Base-by-base conservation (phyloP, 352 stramenopile species). In the Phytophthora pluvialis region DNA sequence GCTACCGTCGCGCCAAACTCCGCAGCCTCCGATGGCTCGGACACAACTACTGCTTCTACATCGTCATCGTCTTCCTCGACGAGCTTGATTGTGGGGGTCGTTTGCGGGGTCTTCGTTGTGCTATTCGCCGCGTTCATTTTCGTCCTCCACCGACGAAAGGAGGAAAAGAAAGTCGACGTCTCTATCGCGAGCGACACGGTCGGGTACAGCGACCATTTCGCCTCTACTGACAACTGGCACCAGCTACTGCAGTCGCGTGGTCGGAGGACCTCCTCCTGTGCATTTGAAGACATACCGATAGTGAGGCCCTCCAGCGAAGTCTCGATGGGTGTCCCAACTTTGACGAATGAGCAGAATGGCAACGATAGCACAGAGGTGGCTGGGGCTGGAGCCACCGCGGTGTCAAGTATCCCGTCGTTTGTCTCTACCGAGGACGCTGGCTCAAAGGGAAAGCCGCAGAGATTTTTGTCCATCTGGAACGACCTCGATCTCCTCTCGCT, bases 391-490 rank as follows among this genome's bases (percentile, higher is more conserved):
- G 21, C 29, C 3, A 61, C 55, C 10, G 43, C 55, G 8, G 45
- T 64, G 29, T 64, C 56, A 5, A 64, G 53, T 51, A 42, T 52
- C 9, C 60, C 54, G 33, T 60, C 48, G 2, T 56, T 55, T 58
- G 38, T 57, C 1, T 54, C 60, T 8, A 63, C 46, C 12, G 29
- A 56, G 33, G 53, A 64, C 5, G 35, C 56, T 8, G 56, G 35
- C 29, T 52, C 51, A 42, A 58, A 53, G n/a, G 45, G 35, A 40
- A 63, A 55, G 29, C 38, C 40, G 10, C n/a, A 44, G 18, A 43
- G 10, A 18, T 58, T 45, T 25, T 32, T 72, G 18, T 70, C 66
- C 4, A 57, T 74, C 29, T 74, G 66, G 66, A 70, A 49, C 26
- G 68, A 76, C 28, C 39, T 39, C 3, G 57, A 73, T 16, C 45